These are phyloP conservation scores for Malus hybrid DNA, from an alignment of 331 rosid species.

Conservation along the genomic window DNA sequence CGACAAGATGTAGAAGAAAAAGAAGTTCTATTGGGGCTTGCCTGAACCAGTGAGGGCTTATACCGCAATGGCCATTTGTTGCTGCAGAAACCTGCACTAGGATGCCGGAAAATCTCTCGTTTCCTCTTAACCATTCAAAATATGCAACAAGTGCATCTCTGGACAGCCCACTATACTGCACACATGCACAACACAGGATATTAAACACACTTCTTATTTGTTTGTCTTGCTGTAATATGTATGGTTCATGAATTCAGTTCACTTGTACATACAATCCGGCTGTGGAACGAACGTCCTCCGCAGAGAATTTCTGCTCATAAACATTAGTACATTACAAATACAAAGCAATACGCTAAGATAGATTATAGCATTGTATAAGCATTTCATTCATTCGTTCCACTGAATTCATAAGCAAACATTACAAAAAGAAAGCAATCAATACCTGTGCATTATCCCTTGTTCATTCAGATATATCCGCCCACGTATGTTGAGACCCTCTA, in stretches of 20 bases:
- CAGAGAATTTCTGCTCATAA: background rate
- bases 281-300: background rate
- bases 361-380: background rate
- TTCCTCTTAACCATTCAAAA: slow-evolving; percentile 77
- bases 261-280: background rate
- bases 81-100: slow-evolving; percentile 75
- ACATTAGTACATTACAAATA: background rate
- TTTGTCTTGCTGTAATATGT: background rate
- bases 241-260: background rate
- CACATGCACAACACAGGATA: slow-evolving; percentile 10
- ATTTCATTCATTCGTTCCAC: background rate
- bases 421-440: background rate
- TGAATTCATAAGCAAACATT: background rate
- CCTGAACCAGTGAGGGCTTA: slow-evolving; percentile 91
- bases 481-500: slow-evolving; percentile 63
- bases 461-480: slow-evolving; percentile 80
- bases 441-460: slow-evolving; percentile 97
- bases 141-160: slow-evolving; percentile 67
- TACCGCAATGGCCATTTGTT: slow-evolving; percentile 75
- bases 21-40: slow-evolving; percentile 9
- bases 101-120: slow-evolving; percentile 59
- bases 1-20: background rate
- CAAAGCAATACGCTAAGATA: background rate
- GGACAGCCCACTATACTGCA: slow-evolving; percentile 89
- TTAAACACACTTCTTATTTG: background rate